These are phyloP conservation scores for Colletotrichum tropicicola DNA, from an alignment of 2,329 filamentous ascomycete genomes.

Conservation along the genomic window DNA sequence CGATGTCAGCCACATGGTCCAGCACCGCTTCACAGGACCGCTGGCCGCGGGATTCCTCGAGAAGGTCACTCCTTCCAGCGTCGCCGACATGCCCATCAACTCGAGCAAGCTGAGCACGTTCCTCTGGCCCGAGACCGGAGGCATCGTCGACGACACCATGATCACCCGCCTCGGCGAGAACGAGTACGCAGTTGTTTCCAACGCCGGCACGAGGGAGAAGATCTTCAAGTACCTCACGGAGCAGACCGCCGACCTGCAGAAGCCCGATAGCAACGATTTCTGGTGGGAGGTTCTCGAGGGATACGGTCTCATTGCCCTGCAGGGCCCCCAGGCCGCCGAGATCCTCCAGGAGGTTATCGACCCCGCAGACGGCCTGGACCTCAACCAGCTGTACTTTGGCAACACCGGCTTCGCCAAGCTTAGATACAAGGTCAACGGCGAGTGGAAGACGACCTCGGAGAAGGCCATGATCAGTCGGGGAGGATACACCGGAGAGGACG, in stretches of 20 bases:
- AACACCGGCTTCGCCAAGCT: slow-evolving; percentile 74
- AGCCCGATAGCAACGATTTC: slow-evolving; percentile 64
- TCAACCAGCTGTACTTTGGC: slow-evolving; percentile 84
- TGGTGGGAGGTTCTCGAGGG: slow-evolving; percentile 76
- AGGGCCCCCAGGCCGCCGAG: slow-evolving; percentile 80
- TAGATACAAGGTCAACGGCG: slow-evolving; percentile 61
- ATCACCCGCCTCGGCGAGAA: slow-evolving; percentile 81
- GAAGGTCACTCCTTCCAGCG: slow-evolving; percentile 80
- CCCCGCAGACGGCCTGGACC: slow-evolving; percentile 58
- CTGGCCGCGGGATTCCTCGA: slow-evolving; percentile 85
- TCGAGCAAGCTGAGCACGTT: slow-evolving; percentile 86
- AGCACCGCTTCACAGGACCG: slow-evolving; percentile 85
- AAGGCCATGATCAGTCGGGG: slow-evolving; percentile 78
- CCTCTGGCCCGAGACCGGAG: slow-evolving; percentile 81
- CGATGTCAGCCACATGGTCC: slow-evolving; percentile 96
- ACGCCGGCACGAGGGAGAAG: slow-evolving; percentile 91
- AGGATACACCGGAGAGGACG: slow-evolving; percentile 97
- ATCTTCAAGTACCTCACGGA: slow-evolving; percentile 80
- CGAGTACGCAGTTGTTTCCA: slow-evolving; percentile 92
- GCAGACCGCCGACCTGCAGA: slow-evolving; percentile 70
- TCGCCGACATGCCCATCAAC: slow-evolving; percentile 70
- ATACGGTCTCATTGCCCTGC: slow-evolving; percentile 85
- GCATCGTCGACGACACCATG: slow-evolving; percentile 94
- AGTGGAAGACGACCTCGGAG: slow-evolving; percentile 55
- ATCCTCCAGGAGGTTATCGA: slow-evolving; percentile 73